phyloP scores from a whole-genome alignment of 345 rosid species.

The Triadica sebifera region DNA sequence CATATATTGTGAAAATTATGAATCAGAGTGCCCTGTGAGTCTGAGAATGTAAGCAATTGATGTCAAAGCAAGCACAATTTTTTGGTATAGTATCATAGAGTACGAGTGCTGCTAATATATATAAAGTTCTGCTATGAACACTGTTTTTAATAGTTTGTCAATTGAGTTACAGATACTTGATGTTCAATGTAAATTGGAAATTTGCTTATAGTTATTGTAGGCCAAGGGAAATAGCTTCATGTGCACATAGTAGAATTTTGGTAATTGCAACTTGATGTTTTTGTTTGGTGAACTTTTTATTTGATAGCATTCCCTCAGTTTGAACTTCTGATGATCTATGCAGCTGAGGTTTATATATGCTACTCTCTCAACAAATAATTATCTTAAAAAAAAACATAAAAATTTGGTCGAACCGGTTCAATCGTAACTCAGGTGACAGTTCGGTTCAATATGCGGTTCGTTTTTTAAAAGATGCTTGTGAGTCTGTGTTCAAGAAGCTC shows the following conservation, averaged over 20 bases:
- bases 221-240: not conserved
- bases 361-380: slow-evolving; percentile 18
- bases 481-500: too few relatives aligned
- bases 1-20: not conserved
- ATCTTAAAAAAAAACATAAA: too few relatives aligned
- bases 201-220: not conserved
- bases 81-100: not conserved
- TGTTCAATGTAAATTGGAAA: not conserved
- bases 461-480: too few relatives aligned
- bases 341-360: slow-evolving; percentile 27
- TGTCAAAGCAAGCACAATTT: not conserved
- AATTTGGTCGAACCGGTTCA: too few relatives aligned
- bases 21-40: not conserved
- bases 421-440: too few relatives aligned
- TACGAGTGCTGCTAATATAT: not conserved
- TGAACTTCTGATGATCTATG: slow-evolving; percentile 29
- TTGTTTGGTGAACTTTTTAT: slow-evolving; percentile 12
- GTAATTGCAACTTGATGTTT: not conserved
- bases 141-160: not conserved
- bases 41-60: not conserved
- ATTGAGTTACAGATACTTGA: not conserved
- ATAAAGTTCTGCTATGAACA: not conserved
- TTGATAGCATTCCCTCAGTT: slow-evolving; percentile 13
- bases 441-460: too few relatives aligned
- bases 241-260: not conserved